phyloP scores from a whole-genome alignment of 129 eudicot genomes.

The Saposhnikovia divaricata region DNA sequence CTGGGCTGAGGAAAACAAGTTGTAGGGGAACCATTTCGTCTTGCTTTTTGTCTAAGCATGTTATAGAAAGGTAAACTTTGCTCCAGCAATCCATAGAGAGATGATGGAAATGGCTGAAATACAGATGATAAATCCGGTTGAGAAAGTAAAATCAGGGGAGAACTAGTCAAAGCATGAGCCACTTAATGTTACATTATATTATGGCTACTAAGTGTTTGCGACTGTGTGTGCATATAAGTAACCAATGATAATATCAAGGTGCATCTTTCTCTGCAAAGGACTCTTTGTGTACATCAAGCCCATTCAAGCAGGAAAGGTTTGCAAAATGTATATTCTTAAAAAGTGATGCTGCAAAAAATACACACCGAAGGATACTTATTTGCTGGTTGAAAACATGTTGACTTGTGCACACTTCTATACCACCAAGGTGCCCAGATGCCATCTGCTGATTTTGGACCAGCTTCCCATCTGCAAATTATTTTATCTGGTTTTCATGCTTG shows the following conservation, averaged over 20 bases:
- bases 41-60: slow-evolving; percentile 53
- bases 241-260: neutral
- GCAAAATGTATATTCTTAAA: neutral
- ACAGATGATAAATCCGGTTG: neutral
- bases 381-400: slow-evolving; percentile 53
- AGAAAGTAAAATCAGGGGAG: neutral
- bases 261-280: neutral
- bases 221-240: neutral
- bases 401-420: slow-evolving; percentile 72
- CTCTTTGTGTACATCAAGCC: neutral
- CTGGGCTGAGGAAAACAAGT: slow-evolving; percentile 30
- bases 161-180: neutral
- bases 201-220: neutral
- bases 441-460: slow-evolving; percentile 82
- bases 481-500: neutral
- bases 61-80: slow-evolving; percentile 91
- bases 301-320: slow-evolving; percentile 7
- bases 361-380: slow-evolving; percentile 65
- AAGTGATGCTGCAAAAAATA: slow-evolving; percentile 9
- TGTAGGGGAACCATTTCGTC: slow-evolving; percentile 17
- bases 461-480: slow-evolving; percentile 72
- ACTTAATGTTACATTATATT: neutral
- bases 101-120: slow-evolving; percentile 62
- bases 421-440: slow-evolving; percentile 99
- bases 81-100: slow-evolving; percentile 69